These are phyloP conservation scores for Pinus taeda DNA, from an alignment of 75 land plant genomes.

Conservation along the genomic window DNA sequence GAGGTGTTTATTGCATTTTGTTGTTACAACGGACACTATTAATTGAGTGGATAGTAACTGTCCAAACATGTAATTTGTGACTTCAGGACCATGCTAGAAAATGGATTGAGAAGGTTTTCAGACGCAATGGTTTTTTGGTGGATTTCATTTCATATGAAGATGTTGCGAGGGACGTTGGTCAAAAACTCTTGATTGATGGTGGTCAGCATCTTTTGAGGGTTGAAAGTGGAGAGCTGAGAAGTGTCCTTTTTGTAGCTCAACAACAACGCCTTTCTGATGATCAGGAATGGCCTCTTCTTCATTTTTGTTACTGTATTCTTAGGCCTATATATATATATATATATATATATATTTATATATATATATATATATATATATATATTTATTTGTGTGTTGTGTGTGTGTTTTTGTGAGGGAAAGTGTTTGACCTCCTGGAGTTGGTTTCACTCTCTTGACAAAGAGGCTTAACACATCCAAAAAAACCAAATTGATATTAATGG, in stretches of 20 bases:
- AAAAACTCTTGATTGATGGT: conserved; percentile 4
- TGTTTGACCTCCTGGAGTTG: neutral
- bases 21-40: neutral
- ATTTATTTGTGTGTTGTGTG: neutral
- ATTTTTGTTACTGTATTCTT: neutral
- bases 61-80: neutral
- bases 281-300: conserved; percentile 31
- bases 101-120: conserved; percentile 50
- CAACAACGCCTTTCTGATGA: conserved; percentile 62
- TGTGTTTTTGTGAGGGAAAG: neutral
- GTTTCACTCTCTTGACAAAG: neutral
- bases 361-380: too few relatives aligned
- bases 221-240: conserved; percentile 3
- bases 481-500: neutral
- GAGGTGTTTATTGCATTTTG: neutral
- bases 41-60: conserved; percentile 2
- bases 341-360: too few relatives aligned
- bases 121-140: conserved; percentile 53
- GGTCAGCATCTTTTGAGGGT: neutral
- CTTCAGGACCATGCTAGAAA: conserved; percentile 29
- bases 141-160: conserved; percentile 31
- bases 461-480: neutral
- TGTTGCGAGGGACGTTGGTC: conserved; percentile 24
- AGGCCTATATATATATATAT: neutral
- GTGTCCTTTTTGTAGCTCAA: conserved; percentile 50